A percentile compares a stretch with the other conserved stretches of the same genome.
phyloP scores from a whole-genome alignment of 345 rosid species.

The Ceriops decandra region DNA sequence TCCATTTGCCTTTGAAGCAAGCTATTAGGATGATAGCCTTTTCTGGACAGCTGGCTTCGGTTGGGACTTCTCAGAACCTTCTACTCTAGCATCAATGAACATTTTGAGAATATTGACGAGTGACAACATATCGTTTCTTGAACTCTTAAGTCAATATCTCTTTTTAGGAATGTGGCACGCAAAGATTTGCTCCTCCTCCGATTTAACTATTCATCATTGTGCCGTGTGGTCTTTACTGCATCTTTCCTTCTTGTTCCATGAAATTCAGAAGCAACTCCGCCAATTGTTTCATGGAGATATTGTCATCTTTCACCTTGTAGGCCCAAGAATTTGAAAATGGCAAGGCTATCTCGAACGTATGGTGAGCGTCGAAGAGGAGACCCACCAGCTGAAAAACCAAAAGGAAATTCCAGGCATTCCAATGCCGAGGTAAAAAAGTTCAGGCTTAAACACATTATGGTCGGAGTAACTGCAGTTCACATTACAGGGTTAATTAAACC shows the following conservation, averaged over 20 bases:
- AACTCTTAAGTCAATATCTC: too few relatives aligned
- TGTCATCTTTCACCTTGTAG: slow-evolving; percentile 17
- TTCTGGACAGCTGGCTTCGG: not conserved
- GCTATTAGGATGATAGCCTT: not conserved
- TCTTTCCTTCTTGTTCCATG: too few relatives aligned
- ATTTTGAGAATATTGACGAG: too few relatives aligned
- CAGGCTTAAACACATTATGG: not conserved
- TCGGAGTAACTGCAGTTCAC: not conserved
- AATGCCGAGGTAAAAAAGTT: slow-evolving; percentile 32
- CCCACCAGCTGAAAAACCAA: slow-evolving; percentile 16
- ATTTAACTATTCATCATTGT: too few relatives aligned
- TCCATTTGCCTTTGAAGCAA: not conserved
- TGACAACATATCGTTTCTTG: too few relatives aligned
- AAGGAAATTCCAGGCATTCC: slow-evolving; percentile 14
- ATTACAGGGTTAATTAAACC: too few relatives aligned
- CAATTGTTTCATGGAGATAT: not conserved
- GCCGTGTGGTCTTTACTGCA: too few relatives aligned
- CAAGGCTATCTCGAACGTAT: slow-evolving; percentile 34
- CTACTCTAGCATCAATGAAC: too few relatives aligned
- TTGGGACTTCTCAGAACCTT: too few relatives aligned
- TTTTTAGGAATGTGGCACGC: too few relatives aligned
- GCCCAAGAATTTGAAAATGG: slow-evolving; percentile 35
- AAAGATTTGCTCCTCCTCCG: too few relatives aligned
- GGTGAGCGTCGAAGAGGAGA: slow-evolving; percentile 35
- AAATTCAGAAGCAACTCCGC: too few relatives aligned